Base-by-base conservation (phyloP, 2,329 filamentous ascomycete genomes). In the Colletotrichum plurivorum region DNA sequence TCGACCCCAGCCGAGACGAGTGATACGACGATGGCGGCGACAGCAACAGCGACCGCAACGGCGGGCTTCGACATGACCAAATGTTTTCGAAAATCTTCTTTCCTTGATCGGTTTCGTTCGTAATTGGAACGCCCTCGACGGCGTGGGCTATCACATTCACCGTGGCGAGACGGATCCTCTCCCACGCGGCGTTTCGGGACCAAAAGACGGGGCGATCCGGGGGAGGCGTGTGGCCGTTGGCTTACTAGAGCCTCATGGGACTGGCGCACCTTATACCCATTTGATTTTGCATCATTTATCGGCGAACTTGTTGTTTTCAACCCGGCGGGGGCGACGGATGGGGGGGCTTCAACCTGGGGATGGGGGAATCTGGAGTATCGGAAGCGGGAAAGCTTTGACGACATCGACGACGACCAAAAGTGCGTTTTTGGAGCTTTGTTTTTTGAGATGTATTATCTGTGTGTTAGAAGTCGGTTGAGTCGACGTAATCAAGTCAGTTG, bases 241-340 rank as follows among this genome's bases (percentile, higher is more conserved):
- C 64, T 67, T 67, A 56, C 20, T 67, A 58, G 60, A 68, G 60
- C 64, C 51, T 39, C 31, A 10, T 46, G 65, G 59, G 39, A 43
- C 39, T 46, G 60, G 52, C 27, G 45, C 60, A 31, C 60, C 53
- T 53, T 64, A 68, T 68, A 68, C 65, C 65, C 65, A 64, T 68
- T 68, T 68, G 60, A 64, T 68, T 68, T 41, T 56, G 43, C 41
- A 43, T 43, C 13, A 15, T 43, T 15, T 43, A 43, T n/a, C 41
- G 41, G 41, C 41, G 41, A 43, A n/a, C 13, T 43, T 43, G 27
- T 43, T 16, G 12, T 43, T 43, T 43, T n/a, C 15, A 43, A 36
- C 3, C 31, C 9, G 8, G 31, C 31, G 31, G 31, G 31, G 7
- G 3, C 10, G 10, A 15, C 22, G 22, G 8, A 51, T 5, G 54